These are phyloP conservation scores for Neocatenulostroma microsporum DNA, from an alignment of 2,329 filamentous ascomycete genomes.

Conservation along the genomic window DNA sequence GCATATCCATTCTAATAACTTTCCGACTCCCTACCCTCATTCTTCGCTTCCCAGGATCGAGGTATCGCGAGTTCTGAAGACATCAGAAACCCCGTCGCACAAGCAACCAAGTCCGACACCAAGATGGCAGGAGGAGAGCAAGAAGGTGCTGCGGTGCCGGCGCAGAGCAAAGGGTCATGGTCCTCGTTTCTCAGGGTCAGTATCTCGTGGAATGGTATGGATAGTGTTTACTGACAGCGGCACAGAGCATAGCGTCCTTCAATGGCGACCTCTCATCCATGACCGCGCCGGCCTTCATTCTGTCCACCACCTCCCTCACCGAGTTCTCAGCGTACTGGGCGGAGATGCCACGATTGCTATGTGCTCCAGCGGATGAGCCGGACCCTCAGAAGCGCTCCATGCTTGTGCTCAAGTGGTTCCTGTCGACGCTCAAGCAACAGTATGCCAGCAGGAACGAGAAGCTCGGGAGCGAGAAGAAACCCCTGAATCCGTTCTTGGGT, in stretches of 20 bases:
- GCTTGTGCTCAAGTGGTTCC: constrained; percentile 92
- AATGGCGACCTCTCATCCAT: constrained; percentile 51
- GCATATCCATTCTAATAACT: too few species aligned
- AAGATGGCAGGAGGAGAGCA: constrained; percentile 11
- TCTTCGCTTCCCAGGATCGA: too few species aligned
- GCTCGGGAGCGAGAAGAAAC: constrained; percentile 91
- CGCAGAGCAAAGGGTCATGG: constrained; percentile 42
- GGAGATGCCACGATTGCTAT: constrained; percentile 58
- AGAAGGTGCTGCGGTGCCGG: constrained; percentile 41
- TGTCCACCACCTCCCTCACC: constrained; percentile 48
- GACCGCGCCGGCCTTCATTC: constrained; percentile 50
- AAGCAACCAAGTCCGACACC: too few species aligned
- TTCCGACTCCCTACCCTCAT: too few species aligned
- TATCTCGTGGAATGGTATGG: neutral
- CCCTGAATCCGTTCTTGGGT: constrained; percentile 89
- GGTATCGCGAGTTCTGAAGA: too few species aligned
- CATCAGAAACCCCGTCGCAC: too few species aligned
- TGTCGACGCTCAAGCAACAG: constrained; percentile 86
- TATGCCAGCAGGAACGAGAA: constrained; percentile 68
- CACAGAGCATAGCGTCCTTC: constrained; percentile 46
- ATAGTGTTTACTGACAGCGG: neutral
- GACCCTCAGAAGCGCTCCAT: constrained; percentile 76
- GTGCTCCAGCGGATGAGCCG: constrained; percentile 70
- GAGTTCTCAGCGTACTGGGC: constrained; percentile 53
- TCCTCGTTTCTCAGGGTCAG: constrained; percentile 43